A percentile compares a stretch with the other conserved stretches of the same genome.
Conservation (phyloP, 345 rosid species). For the Viola odorata region DNA sequence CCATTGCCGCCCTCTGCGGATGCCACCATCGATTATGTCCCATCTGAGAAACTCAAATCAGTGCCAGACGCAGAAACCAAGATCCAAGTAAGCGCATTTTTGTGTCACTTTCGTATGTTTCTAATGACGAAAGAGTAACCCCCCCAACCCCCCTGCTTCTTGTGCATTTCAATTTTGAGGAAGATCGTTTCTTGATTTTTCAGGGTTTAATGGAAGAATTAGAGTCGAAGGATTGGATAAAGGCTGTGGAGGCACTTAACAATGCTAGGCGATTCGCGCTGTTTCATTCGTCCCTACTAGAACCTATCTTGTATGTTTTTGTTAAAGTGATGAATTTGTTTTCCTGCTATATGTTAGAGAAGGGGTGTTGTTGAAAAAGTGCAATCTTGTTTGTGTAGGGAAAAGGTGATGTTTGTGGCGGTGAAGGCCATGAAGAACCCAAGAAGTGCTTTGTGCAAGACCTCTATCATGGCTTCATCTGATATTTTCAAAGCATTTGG, state of each 20-base stretch:
- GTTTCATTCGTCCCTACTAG: constrained; percentile 57
- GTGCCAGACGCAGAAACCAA: constrained; percentile 45
- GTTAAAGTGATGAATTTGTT: not conserved
- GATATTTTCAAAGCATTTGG: constrained; percentile 69
- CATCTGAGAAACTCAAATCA: constrained; percentile 58
- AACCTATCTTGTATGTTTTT: constrained; percentile 46
- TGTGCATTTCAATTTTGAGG: not conserved
- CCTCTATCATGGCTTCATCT: constrained; percentile 81
- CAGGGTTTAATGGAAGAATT: constrained; percentile 58
- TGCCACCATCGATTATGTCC: constrained; percentile 46
- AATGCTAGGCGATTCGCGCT: constrained; percentile 55
- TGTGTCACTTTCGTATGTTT: not conserved
- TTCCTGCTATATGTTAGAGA: too few relatives aligned
- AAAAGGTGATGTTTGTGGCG: constrained; percentile 57
- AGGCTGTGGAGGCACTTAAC: constrained; percentile 64
- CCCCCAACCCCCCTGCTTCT: not conserved
- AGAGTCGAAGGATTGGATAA: constrained; percentile 59
- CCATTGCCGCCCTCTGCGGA: constrained; percentile 34
- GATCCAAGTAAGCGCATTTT: constrained; percentile 34
- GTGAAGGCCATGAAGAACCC: constrained; percentile 89
- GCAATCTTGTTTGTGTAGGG: constrained; percentile 32
- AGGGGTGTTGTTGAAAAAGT: not conserved
- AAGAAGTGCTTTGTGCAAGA: constrained; percentile 87
- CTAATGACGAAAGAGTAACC: too few relatives aligned
- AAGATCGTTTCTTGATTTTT: not conserved